Evolutionary conservation across 164 flowering plant species (phyloP), one percentile per base, ranked within the genome.

Genomic region (Vitis cinerea): DNA sequence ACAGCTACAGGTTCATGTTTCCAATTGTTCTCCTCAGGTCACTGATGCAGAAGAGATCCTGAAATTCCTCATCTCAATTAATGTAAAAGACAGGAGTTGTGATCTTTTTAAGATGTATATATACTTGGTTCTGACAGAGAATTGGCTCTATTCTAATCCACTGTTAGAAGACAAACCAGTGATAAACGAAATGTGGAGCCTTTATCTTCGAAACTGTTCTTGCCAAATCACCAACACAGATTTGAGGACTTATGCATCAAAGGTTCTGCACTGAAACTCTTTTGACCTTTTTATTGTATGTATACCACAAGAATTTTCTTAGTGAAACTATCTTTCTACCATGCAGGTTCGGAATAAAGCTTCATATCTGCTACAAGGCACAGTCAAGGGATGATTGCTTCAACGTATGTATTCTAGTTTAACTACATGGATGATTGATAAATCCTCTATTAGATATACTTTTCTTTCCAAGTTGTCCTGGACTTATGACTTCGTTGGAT

Each of bases 341-440:
- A 59, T 76, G 73, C 89, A 93, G 98, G 87, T 93, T 14, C 97
- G 98, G 2, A 84, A 84, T 57, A 89, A 82, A 73, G 98, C 98
- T 72, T 84, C 94, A 2, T 93, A 80, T 83, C 86, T 90, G 74
- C 79, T 89, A 16, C 93, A 91, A 77, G 83, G 83, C 71, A 74
- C 73, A 11, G 23, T 29, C 60, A 75, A 63, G 60, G 64, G 67
- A 61, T 80, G 76, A 76, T 51, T 63, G 23, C 51, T 48, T 23
- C 51, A 47, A 31, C 10, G 77, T 58, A 31, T 60, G 59, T 54
- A 14, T n/a, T 15, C 31, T 37, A 10, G 31, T 37, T n/a, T 31
- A 16, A 8, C 49, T 29, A 47, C 17, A 17, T 8, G 16, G 17
- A 17, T 61, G 16, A 11, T 11, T 63, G 29, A 16, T 6, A 3